Evolutionary conservation across 2,329 filamentous ascomycete genomes (phyloP), one percentile per base, ranked within the genome.

Genomic region (Exophiala sp.): DNA sequence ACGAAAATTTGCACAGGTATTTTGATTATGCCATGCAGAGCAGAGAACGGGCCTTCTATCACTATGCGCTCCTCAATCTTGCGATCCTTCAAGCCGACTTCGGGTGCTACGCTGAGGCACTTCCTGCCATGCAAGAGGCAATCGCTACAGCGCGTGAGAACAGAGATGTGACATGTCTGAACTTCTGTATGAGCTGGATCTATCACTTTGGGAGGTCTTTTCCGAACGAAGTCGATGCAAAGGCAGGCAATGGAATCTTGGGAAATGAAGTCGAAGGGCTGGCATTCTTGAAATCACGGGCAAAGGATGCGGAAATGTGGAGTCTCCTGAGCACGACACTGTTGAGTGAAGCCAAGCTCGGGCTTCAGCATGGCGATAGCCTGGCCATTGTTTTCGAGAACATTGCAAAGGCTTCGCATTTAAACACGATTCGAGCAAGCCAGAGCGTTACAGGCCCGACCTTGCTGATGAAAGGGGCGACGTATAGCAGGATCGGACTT

Each of bases 1-100:
- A 96, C 64, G 91, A 98, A 62, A 84, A 84, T 58, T 75, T 98
- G 16, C 90, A 97, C 66, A 83, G 88, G 44, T 98, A 96, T 67
- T 98, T 96, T 62, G 93, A 98, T 66, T 96, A 95, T 67, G 93
- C 90, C 1, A 89, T 94, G 81, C 86, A 93, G 62, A 86, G 82
- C 58, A 75, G 82, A 53, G 86, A 95, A 61, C 83, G 86, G 19
- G 79, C 86, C 3, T 90, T 90, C 61, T 97, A 98, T 63, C 93
- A 97, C 64, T 95, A 96, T 64, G 93, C 93, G 0, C 72, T 97
- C 11, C 82, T 98, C 64, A 96, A 96, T 63, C 78, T 96, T 51
- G 91, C 90, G 2, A 88, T 96, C 27, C 77, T 97, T 3, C 91
- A 98, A 64, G 88, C 90, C 13, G 93, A 97, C 66, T 97, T 97